phyloP scores from a whole-genome alignment of 2,329 filamentous ascomycete species.

The Paecilomyces variotii region DNA sequence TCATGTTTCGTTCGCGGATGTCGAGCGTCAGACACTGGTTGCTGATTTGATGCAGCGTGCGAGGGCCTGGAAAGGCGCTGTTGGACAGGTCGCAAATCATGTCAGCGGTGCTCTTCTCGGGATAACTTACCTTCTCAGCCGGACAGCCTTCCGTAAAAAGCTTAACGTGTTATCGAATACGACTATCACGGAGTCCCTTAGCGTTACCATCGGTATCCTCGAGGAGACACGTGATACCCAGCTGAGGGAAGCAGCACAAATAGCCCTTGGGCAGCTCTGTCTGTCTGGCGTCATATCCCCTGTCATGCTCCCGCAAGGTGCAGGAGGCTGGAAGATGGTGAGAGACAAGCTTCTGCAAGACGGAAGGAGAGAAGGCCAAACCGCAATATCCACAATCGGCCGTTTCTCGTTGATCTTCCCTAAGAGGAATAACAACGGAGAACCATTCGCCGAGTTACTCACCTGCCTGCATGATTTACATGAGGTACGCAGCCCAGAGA shows the following conservation, averaged over 20 bases:
- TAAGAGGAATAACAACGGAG: conserved; percentile 24
- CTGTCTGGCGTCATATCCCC: conserved; percentile 47
- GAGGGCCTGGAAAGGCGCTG: conserved; percentile 48
- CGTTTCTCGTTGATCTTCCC: conserved; percentile 55
- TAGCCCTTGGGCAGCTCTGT: conserved; percentile 54
- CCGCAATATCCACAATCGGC: conserved; percentile 72
- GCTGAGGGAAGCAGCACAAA: conserved; percentile 50
- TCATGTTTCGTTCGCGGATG: conserved; percentile 42
- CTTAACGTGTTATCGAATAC: conserved; percentile 22
- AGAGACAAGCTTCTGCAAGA: conserved; percentile 57
- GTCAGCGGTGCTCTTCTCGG: conserved; percentile 55
- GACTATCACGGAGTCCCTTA: conserved; percentile 36
- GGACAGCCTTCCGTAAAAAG: conserved; percentile 44
- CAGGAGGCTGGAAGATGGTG: conserved; percentile 37
- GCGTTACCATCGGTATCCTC: conserved; percentile 45
- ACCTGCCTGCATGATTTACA: conserved; percentile 66
- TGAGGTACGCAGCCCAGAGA: conserved; percentile 75
- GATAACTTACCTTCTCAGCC: conserved; percentile 50
- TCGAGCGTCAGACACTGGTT: conserved; percentile 37
- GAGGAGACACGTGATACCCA: conserved; percentile 46
- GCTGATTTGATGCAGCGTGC: conserved; percentile 41
- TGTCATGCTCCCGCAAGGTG: conserved; percentile 16
- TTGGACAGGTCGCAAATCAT: conserved; percentile 52
- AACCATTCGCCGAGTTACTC: conserved; percentile 45
- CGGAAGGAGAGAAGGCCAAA: conserved; percentile 73